Evolutionary conservation across 345 rosid genomes (phyloP), one percentile per base, ranked within the genome.

Genomic region (Streptanthus diversifolius): DNA sequence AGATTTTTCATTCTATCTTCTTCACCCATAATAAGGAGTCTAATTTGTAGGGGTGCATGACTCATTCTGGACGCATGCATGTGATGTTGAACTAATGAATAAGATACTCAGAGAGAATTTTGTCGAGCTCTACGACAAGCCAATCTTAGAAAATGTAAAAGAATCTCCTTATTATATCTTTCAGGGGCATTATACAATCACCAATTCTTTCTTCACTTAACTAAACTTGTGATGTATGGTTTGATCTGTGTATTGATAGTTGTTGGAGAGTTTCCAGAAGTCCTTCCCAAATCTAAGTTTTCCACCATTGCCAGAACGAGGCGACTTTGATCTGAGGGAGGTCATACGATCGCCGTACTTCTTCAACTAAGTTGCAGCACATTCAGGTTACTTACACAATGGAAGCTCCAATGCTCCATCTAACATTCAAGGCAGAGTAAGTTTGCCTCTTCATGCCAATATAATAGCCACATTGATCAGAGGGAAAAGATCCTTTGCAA

Each of bases 31-130:
- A 40, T 45, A 13, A 58, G 36, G 44, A 44, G 77, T 79, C 33
- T 14, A 25, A 40, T 81, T 65, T 65, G 48, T 90, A 95, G 99
- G 99, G 62, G 99, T 95, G 70, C 99, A 95, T 81, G 99, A 95
- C 88, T 95, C 99, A 63, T 95, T 87, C 69, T 95, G 99, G 99
- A 90, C 99, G 9, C 98, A 95, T 69, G 98, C 99, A 37, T 82
- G 84, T 58, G 96, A 95, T 75, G 96, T 90, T 76, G 98, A 92
- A 2, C 67, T 77, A 78, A 83, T 95, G 99, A 95, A 92, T 75
- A 81, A 52, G 65, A 85, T 95, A 63, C 96, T 95, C 43, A 81
- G 99, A 77, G 93, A 88, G 81, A 95, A 95, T 79, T 95, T 95
- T 41, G 98, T 95, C 15, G 92, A 95, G 73, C 96, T 95, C 71